These are phyloP conservation scores for Colletotrichum godetiae DNA, from an alignment of 2,329 filamentous ascomycete genomes.

Conservation along the genomic window DNA sequence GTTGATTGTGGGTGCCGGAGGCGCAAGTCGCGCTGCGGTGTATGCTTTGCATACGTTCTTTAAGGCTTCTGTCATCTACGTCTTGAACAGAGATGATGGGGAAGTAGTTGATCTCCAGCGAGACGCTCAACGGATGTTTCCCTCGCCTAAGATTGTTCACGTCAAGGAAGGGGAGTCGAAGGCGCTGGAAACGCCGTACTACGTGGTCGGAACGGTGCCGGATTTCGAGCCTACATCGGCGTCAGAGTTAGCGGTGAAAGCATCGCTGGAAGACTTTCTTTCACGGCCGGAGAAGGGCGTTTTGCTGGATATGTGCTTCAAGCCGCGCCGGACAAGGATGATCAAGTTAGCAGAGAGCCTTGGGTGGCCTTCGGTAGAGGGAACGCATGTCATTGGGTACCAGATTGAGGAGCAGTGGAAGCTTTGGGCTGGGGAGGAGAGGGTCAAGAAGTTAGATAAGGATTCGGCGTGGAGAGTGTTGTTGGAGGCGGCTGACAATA, in stretches of 20 bases:
- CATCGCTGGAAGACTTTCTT: conserved; percentile 44
- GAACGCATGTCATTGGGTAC: conserved; percentile 52
- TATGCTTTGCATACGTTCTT: conserved; percentile 46
- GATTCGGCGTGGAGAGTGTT: conserved; percentile 47
- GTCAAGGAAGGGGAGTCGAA: conserved; percentile 41
- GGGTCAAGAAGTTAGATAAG: conserved; percentile 38
- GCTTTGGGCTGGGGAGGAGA: conserved; percentile 48
- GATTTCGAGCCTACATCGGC: conserved; percentile 47
- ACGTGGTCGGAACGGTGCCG: conserved; percentile 52
- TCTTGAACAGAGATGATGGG: conserved; percentile 48
- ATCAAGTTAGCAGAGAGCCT: conserved; percentile 45
- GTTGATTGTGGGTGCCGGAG: conserved; percentile 54
- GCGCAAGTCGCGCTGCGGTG: conserved; percentile 53
- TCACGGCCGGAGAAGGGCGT: conserved; percentile 43
- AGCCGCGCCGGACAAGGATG: conserved; percentile 50
- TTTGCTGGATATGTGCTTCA: conserved; percentile 56
- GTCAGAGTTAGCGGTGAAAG: conserved; percentile 42
- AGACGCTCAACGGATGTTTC: conserved; percentile 39
- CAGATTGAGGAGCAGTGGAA: conserved; percentile 53
- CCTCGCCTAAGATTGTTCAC: conserved; percentile 42
- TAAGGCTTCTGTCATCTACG: conserved; percentile 45
- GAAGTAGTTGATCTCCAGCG: conserved; percentile 43
- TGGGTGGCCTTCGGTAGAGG: conserved; percentile 52
- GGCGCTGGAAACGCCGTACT: conserved; percentile 42
- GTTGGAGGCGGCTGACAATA: conserved; percentile 44